phyloP scores from a whole-genome alignment of 129 eudicot genomes.

The Centaurea solstitialis region DNA sequence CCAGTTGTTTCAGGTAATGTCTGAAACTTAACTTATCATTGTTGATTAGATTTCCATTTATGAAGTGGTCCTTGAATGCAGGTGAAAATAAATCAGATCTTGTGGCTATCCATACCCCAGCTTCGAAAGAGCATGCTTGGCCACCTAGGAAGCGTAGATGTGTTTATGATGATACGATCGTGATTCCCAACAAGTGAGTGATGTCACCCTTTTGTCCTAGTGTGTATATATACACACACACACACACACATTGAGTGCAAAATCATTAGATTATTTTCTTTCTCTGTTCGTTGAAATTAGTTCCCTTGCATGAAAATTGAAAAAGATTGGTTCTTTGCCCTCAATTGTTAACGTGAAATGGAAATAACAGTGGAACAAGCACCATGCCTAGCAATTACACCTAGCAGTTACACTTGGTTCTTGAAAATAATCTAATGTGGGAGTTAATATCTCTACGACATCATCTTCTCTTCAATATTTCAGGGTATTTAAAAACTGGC shows the following conservation, averaged over 20 bases:
- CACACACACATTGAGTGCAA: not conserved
- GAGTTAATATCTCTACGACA: not conserved
- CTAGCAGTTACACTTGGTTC: not conserved
- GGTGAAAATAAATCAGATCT: conserved; percentile 39
- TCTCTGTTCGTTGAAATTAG: not conserved
- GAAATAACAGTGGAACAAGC: not conserved
- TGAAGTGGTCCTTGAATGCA: conserved; percentile 25
- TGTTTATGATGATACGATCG: conserved; percentile 32
- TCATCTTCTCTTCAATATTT: conserved; percentile 5
- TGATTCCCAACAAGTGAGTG: conserved; percentile 51
- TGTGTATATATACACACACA: not conserved
- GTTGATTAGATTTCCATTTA: not conserved
- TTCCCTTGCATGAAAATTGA: not conserved
- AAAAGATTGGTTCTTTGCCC: not conserved
- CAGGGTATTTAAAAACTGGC: conserved; percentile 57
- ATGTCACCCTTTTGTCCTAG: not conserved
- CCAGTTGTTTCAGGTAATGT: conserved; percentile 41
- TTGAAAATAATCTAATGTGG: not conserved
- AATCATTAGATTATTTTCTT: not conserved
- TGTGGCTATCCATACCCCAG: conserved; percentile 67
- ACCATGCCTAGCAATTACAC: not conserved
- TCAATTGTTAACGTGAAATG: not conserved
- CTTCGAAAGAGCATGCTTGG: conserved; percentile 48
- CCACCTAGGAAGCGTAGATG: conserved; percentile 47
- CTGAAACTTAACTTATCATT: not conserved